These are phyloP conservation scores for Nakaseomyces nivariensis DNA, from an alignment of 1,139 yeast species.

Conservation along the genomic window DNA sequence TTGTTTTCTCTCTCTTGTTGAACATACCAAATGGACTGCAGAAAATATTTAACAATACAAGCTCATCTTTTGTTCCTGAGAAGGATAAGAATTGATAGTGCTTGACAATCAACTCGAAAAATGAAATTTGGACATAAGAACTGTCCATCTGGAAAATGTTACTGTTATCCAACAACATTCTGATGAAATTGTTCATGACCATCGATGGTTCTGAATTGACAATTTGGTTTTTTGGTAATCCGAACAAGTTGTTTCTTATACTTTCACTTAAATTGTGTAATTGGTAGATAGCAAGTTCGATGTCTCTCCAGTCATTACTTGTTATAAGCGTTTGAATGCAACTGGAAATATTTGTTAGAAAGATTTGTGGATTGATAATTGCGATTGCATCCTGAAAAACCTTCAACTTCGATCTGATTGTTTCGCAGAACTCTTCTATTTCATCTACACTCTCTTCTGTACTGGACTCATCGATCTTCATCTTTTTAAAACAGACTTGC, in stretches of 20 bases:
- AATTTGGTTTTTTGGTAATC: slow-evolving; percentile 55
- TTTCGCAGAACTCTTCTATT: slow-evolving; percentile 69
- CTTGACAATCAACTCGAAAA: slow-evolving; percentile 77
- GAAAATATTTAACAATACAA: slow-evolving; percentile 62
- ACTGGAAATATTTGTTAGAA: slow-evolving; percentile 56
- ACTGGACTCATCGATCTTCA: slow-evolving; percentile 68
- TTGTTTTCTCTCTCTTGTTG: slow-evolving; percentile 59
- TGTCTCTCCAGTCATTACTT: slow-evolving; percentile 56
- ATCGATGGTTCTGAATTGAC: slow-evolving; percentile 51
- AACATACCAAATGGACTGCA: slow-evolving; percentile 75
- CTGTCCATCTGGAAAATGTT: slow-evolving; percentile 47
- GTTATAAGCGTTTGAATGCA: slow-evolving; percentile 50
- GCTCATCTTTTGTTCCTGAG: slow-evolving; percentile 34
- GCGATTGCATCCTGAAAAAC: slow-evolving; percentile 82
- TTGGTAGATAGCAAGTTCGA: slow-evolving; percentile 82
- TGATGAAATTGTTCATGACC: slow-evolving; percentile 46
- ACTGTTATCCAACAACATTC: slow-evolving; percentile 36
- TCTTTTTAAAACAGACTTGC: slow-evolving; percentile 61
- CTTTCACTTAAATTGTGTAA: slow-evolving; percentile 72
- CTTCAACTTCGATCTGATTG: slow-evolving; percentile 57
- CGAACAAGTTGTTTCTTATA: slow-evolving; percentile 61
- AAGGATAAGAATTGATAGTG: slow-evolving; percentile 52
- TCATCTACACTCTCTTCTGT: slow-evolving; percentile 63
- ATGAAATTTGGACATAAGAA: slow-evolving; percentile 67
- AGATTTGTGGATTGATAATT: slow-evolving; percentile 60